Conservation (phyloP, 345 rosid genomes). For the Arabidopsis suecica region DNA sequence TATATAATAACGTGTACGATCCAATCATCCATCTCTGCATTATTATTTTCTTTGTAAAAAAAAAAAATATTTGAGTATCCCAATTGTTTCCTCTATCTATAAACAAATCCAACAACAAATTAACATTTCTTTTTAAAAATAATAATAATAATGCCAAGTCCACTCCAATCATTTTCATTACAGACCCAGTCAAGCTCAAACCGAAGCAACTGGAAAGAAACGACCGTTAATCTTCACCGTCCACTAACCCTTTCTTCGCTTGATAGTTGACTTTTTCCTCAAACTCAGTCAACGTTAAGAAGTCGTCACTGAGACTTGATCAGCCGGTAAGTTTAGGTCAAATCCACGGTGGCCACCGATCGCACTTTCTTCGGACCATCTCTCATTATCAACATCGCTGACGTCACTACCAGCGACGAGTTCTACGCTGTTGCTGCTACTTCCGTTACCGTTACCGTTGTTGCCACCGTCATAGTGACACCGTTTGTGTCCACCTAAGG, state of each 20-base stretch:
- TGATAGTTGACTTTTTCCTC: constrained; percentile 27
- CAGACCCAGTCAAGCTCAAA: constrained; percentile 43
- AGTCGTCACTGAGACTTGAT: constrained; percentile 39
- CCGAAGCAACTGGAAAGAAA: constrained; percentile 36
- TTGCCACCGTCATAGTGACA: constrained; percentile 69
- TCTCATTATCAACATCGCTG: constrained; percentile 37
- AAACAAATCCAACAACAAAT: constrained; percentile 46
- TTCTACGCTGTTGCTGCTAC: constrained; percentile 31
- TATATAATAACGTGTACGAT: constrained; percentile 40
- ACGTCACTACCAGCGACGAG: constrained; percentile 39
- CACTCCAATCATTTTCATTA: constrained; percentile 50
- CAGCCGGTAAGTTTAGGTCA: constrained; percentile 73
- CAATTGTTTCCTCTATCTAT: constrained; percentile 42
- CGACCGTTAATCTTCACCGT: constrained; percentile 41
- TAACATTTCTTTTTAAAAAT: constrained; percentile 20
- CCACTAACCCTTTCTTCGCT: constrained; percentile 26
- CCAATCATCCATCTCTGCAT: constrained; percentile 38
- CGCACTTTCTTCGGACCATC: constrained; percentile 38
- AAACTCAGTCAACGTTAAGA: constrained; percentile 37
- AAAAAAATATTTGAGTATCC: constrained; percentile 15
- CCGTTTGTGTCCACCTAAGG: constrained; percentile 80
- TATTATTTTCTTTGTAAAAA: not conserved
- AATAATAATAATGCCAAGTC: constrained; percentile 42
- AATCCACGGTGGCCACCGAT: constrained; percentile 52
- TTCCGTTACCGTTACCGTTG: constrained; percentile 33